Evolutionary conservation across 768 basidiomycete genomes (phyloP), one percentile per base, ranked within the genome.

Genomic region (Collybia nuda): DNA sequence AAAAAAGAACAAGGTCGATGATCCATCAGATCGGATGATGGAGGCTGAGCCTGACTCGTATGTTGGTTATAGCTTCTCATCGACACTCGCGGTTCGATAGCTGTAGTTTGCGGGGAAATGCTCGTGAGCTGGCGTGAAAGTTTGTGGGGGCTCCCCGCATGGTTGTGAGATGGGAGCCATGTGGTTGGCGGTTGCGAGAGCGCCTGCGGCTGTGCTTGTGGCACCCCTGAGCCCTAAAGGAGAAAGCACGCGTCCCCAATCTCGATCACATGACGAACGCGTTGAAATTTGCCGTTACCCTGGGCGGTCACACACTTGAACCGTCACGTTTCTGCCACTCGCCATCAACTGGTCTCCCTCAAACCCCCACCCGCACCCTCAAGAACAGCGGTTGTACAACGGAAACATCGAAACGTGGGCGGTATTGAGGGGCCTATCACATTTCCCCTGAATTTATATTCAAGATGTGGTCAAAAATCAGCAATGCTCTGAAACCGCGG

Each of bases 391-490:
- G 3, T 32, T 14, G 12, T 32, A 32, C 32, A 32, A 3, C 32
- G 32, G 9, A 11, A 4, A 14, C 32, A 11, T 11, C 24, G 43
- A 48, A 36, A 24, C 43, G 9, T 17, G 39, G 35, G 42, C 35
- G 35, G 22, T 19, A 18, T 52, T 37, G 41, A 51, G 23, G 24
- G n/a, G 7, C 8, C 7, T 14, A 38, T 46, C 14, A 14, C 32
- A 32, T 36, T 26, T 24, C 35, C 21, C 28, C 15, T 17, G 35
- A 46, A 24, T 17, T 8, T 19, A 21, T 36, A 24, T 45, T 51
- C 48, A 15, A 14, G 1, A 85, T 85, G 82, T 86, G 84, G 83
- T 77, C 84, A 4, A 86, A 80, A 64, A 60, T 85, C 37, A 80
- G 76, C 61, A 76, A 71, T 57, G 80, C 75, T 46, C 72, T 86